A percentile compares a stretch with the other conserved stretches of the same genome.
Evolutionary conservation across 2,329 filamentous ascomycete species (phyloP).

Genomic region (Lachnellula arida): DNA sequence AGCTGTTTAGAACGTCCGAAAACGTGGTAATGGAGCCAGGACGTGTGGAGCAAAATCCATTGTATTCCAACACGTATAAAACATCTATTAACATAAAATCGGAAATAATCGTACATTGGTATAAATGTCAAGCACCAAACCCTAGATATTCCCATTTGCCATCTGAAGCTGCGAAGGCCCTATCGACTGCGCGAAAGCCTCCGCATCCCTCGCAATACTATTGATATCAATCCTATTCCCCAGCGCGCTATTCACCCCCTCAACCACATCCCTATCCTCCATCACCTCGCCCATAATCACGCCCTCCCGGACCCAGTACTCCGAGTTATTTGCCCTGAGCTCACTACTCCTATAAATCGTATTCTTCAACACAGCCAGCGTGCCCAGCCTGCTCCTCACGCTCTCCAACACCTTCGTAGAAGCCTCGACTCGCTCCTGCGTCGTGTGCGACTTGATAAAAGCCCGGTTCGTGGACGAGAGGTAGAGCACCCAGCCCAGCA

Average conservation of each 20-base stretch:
- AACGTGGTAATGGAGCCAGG: too few relatives aligned
- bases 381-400: conserved; percentile 63
- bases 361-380: conserved; percentile 73
- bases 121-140: neutral
- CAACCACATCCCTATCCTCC: conserved; percentile 72
- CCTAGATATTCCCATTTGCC: neutral
- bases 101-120: neutral
- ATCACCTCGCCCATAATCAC: conserved; percentile 68
- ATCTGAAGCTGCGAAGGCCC: conserved; percentile 5
- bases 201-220: conserved; percentile 58
- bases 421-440: conserved; percentile 62
- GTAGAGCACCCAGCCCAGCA: conserved; percentile 64
- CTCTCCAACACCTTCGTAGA: conserved; percentile 52
- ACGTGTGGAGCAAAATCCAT: too few relatives aligned
- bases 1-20: too few relatives aligned
- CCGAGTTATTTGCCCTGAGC: conserved; percentile 59
- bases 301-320: conserved; percentile 79
- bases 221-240: conserved; percentile 59
- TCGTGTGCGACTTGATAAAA: conserved; percentile 57
- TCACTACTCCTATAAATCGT: conserved; percentile 69
- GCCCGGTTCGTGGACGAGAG: conserved; percentile 75
- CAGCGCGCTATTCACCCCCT: conserved; percentile 65
- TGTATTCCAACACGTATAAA: too few relatives aligned
- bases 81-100: neutral
- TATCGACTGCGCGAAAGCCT: conserved; percentile 50